A percentile compares a stretch with the other conserved stretches of the same genome.
phyloP scores from a whole-genome alignment of 2,329 filamentous ascomycete genomes.

The Cladosporium sp. region DNA sequence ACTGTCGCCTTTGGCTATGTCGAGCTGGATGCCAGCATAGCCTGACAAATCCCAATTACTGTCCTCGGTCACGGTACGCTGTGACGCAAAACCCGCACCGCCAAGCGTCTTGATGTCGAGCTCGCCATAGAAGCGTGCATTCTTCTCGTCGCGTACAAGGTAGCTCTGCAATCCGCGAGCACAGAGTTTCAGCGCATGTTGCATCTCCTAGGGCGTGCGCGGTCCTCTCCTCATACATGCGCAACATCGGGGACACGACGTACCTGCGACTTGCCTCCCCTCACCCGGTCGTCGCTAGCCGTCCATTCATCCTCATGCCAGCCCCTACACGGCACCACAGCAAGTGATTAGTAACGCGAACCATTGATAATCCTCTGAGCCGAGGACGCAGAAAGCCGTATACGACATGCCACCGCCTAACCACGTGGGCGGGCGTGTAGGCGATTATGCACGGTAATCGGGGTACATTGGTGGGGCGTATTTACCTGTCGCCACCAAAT shows the following conservation, averaged over 20 bases:
- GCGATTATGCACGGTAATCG: constrained; percentile 18
- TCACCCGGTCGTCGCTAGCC: constrained; percentile 73
- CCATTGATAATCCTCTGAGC: neutral
- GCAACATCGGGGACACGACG: constrained; percentile 13
- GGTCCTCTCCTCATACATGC: neutral
- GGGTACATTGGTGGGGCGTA: constrained; percentile 15
- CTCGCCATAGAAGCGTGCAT: constrained; percentile 63
- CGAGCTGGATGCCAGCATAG: constrained; percentile 63
- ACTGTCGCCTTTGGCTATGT: constrained; percentile 57
- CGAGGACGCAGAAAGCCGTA: constrained; percentile 1
- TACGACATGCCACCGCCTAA: constrained; percentile 1
- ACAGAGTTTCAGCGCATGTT: constrained; percentile 3
- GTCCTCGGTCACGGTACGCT: constrained; percentile 63
- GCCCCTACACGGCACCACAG: constrained; percentile 45
- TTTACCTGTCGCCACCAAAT: constrained; percentile 39
- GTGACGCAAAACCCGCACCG: constrained; percentile 80
- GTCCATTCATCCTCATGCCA: constrained; percentile 67
- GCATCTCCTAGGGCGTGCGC: neutral
- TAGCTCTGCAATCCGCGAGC: constrained; percentile 49
- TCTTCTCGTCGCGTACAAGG: constrained; percentile 44
- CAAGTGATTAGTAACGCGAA: constrained; percentile 9
- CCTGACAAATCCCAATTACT: constrained; percentile 64
- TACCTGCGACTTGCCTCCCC: constrained; percentile 68
- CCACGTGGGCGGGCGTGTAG: constrained; percentile 8
- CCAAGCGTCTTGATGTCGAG: constrained; percentile 75